phyloP scores from a whole-genome alignment of 202 grass and related monocot genomes.

The Saccharum hybrid region DNA sequence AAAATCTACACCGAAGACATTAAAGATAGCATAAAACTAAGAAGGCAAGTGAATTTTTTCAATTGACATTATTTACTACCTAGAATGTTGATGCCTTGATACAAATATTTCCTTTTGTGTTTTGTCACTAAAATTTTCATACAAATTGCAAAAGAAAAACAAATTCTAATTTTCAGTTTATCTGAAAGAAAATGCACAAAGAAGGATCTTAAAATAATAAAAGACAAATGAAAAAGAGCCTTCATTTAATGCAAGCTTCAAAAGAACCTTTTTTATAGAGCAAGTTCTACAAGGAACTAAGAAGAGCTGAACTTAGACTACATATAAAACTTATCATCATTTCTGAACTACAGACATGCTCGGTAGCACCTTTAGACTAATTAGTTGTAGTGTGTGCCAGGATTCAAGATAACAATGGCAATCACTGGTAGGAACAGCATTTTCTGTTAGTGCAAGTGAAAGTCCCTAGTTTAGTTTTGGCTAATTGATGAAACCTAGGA shows the following conservation, averaged over 20 bases:
- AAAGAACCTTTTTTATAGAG: neutral
- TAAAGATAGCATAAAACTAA: neutral
- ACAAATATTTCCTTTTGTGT: neutral
- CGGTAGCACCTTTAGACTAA: neutral
- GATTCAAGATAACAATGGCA: neutral
- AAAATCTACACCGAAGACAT: neutral
- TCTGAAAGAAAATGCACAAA: neutral
- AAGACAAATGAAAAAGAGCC: neutral
- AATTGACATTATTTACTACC: neutral
- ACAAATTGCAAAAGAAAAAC: neutral
- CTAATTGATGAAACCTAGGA: too few relatives aligned
- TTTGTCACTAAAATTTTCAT: neutral
- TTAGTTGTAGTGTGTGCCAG: neutral
- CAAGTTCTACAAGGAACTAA: neutral
- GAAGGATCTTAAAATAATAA: neutral
- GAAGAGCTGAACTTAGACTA: neutral
- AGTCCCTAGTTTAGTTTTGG: too few relatives aligned
- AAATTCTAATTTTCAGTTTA: neutral
- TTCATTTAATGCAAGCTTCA: slow-evolving; percentile 3
- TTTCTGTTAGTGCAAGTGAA: neutral
- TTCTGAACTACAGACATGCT: neutral
- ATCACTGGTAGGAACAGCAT: neutral
- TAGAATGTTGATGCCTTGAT: neutral
- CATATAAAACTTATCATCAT: neutral
- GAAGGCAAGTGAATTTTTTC: slow-evolving; percentile 15